Evolutionary conservation across 164 flowering plant genomes (phyloP).

Genomic region (Buxus sempervirens): DNA sequence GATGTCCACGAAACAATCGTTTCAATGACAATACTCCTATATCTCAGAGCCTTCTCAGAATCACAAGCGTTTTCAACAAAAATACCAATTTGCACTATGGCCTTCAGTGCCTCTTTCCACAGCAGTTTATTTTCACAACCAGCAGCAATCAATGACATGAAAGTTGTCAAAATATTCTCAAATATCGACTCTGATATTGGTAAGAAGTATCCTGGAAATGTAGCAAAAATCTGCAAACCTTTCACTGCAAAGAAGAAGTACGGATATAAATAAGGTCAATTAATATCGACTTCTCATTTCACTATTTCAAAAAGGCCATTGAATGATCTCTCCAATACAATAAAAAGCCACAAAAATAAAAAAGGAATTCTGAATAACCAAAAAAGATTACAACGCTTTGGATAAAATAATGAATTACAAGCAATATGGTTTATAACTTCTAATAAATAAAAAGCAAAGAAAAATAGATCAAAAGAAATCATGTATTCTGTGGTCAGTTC

Average conservation of each 20-base stretch:
- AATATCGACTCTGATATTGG: slow-evolving; percentile 37
- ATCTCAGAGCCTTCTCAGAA: slow-evolving; percentile 48
- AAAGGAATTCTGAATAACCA: too few species aligned
- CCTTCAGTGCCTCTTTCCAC: slow-evolving; percentile 64
- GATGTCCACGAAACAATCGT: slow-evolving; percentile 41
- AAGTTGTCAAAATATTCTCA: slow-evolving; percentile 50
- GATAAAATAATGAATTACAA: too few species aligned
- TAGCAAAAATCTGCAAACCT: slow-evolving; percentile 74
- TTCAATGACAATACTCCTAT: slow-evolving; percentile 52
- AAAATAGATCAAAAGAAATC: not conserved
- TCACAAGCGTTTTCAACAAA: slow-evolving; percentile 42
- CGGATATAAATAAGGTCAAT: not conserved
- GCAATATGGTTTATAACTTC: not conserved
- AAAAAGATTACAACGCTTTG: not conserved
- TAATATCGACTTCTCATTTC: not conserved
- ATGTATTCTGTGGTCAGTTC: too few species aligned
- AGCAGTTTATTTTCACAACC: slow-evolving; percentile 28
- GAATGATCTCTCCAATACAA: not conserved
- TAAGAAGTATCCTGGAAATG: slow-evolving; percentile 49
- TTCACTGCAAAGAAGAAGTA: slow-evolving; percentile 47
- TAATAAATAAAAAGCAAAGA: not conserved
- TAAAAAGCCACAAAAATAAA: not conserved
- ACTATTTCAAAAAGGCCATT: not conserved
- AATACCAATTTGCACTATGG: slow-evolving; percentile 60
- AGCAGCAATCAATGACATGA: slow-evolving; percentile 38